Conservation (phyloP, 306 rosid species). For the Ormosia semicastrata region DNA sequence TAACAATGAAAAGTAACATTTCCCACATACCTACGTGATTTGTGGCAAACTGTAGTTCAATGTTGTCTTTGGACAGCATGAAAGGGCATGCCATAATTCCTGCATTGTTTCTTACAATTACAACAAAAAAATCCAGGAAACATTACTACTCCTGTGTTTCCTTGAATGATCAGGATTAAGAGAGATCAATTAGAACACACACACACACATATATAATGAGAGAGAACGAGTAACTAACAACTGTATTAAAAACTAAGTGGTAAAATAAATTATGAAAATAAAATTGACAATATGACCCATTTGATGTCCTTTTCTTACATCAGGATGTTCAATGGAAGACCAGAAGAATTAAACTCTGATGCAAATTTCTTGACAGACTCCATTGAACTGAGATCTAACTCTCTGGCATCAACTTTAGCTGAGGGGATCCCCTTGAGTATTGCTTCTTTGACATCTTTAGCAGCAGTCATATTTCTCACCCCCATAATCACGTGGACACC, state of each 20-base stretch:
- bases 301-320: constrained; percentile 57
- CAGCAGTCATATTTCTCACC: constrained; percentile 67
- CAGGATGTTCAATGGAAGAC: constrained; percentile 74
- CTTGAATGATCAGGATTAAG: constrained; percentile 13
- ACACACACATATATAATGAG: not conserved
- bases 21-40: constrained; percentile 66
- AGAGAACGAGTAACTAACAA: not conserved
- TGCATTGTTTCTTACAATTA: constrained; percentile 81
- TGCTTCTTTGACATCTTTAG: constrained; percentile 50
- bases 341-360: constrained; percentile 54
- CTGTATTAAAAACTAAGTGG: not conserved
- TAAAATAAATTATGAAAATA: not conserved
- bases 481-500: constrained; percentile 91
- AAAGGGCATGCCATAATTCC: constrained; percentile 88
- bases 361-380: constrained; percentile 82
- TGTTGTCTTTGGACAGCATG: constrained; percentile 73
- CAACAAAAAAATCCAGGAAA: constrained; percentile 35
- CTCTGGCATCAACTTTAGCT: constrained; percentile 82
- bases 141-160: constrained; percentile 23
- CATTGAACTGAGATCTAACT: constrained; percentile 78
- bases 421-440: constrained; percentile 68
- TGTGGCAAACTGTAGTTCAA: constrained; percentile 90
- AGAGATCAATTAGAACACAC: constrained; percentile 6
- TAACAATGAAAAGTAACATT: not conserved
- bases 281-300: not conserved